Evolutionary conservation across 2,329 filamentous ascomycete species (phyloP), one percentile per base, ranked within the genome.

Genomic region (Colletotrichum godetiae): DNA sequence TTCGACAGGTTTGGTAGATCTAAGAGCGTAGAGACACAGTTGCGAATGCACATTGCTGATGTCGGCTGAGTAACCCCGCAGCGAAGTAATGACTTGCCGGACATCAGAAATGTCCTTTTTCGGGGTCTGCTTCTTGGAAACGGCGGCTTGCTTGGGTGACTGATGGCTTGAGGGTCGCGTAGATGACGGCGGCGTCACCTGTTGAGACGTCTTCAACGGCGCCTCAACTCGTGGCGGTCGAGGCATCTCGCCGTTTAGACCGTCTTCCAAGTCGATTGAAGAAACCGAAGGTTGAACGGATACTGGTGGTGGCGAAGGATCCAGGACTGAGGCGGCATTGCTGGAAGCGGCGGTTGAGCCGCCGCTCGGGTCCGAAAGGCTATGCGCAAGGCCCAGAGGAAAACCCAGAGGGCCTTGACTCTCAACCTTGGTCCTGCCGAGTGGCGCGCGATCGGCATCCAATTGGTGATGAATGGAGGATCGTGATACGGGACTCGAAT

Each of bases 31-130:
- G 6, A 86, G 80, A 3, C 84, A 83, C 19, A 88, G 82, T 29
- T 81, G 83, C 7, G 85, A 82, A 68, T 89, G 86, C 49, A 84
- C 83, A 13, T 83, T 79, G 63, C 84, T 82, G 33, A 90, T 84
- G 29, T 87, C 84, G 42, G 80, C 79, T 19, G 84, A 81, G 63
- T 85, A 84, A 15, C 55, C 57, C 7, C 58, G 64, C 15, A 73
- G 71, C 35, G 57, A 52, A 12, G 31, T 35, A 56, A 49, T 29
- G 2, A 79, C 73, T 10, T 78, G 80, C 33, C 90, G 80, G 6
- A 81, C 79, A 5, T 78, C 75, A 42, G 84, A 84, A n/a, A 89
- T 80, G 2, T 82, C 80, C 62, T 79, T 79, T 58, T 78, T 80
- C 4, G 82, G 81, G 11, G 81, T 83, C 55, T 81, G 79, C 42